Evolutionary conservation across 2,329 filamentous ascomycete genomes (phyloP), one percentile per base, ranked within the genome.

Genomic region (Monosporascus sp.): DNA sequence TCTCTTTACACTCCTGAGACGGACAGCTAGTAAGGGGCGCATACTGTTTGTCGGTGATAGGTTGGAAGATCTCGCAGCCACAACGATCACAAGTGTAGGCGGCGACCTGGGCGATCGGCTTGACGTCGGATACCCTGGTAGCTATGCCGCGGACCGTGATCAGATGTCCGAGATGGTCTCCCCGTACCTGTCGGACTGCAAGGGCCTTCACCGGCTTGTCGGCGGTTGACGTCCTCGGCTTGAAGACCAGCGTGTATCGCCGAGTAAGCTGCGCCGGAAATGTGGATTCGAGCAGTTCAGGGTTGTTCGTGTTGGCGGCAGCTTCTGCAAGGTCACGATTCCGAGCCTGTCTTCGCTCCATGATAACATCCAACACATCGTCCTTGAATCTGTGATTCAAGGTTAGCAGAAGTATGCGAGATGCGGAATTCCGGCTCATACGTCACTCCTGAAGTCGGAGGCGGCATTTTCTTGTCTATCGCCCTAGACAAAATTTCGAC

Each of bases 71-170:
- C 73, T 99, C 94, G 68, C 88, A 92, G 54, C 94, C 94, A 66
- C 94, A 99, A 57, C 90, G 86, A 71, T 99, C 94, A 73, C 94
- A 99, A 50, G 92, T 94, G 73, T 99, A 99, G 38, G 94, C 94
- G 70, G 96, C 97, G 67, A 99, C 95, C 67, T 93, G 89, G n/a
- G 97, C 89, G 11, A 94, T 86, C 38, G 94, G 94, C 77, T 99
- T 99, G 63, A 99, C 94, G 67, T 99, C 94, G 2, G 94, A 97
- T 1, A 97, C 94, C 66, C 94, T 83, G 1, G 94, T 99, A 2
- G 92, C 87, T 59, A 99, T 99, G 59, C 92, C 93, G 54, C 94
- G 86, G 48, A 99, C 83, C 5, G 94, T 97, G 69, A 99, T 97
- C 58, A 99, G 82, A 63, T 89, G 86, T 48, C 94, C 94, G 2